These are phyloP conservation scores for Neofusicoccum parvum DNA, from an alignment of 2,329 filamentous ascomycete species.

Conservation along the genomic window DNA sequence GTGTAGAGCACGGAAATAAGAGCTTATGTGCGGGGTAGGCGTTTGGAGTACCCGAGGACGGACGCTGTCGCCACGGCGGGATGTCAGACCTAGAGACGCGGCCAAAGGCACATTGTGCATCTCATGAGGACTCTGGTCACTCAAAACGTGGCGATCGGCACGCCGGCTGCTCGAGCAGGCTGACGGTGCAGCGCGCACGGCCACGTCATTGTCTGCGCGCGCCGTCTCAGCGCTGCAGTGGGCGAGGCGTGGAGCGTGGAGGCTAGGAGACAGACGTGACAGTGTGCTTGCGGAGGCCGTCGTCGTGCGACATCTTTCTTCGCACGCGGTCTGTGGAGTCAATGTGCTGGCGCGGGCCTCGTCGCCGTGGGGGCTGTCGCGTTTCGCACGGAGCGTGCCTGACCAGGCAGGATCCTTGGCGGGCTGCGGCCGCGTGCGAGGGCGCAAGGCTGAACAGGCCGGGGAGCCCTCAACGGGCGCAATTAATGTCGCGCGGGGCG, in stretches of 20 bases:
- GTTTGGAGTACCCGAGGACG: not conserved
- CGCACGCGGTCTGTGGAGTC: no score
- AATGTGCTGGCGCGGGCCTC: not conserved
- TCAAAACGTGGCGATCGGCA: slow-evolving; percentile 15
- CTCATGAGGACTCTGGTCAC: not conserved
- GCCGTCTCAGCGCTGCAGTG: not conserved
- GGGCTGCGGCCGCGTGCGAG: not conserved
- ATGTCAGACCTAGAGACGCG: not conserved
- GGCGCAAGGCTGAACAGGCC: slow-evolving; percentile 5
- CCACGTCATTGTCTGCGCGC: slow-evolving; percentile 4
- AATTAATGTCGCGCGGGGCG: not conserved
- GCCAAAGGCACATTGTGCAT: not conserved
- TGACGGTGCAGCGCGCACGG: slow-evolving; percentile 5
- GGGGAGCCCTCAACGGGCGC: not conserved
- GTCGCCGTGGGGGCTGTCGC: not conserved
- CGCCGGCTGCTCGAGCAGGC: not conserved
- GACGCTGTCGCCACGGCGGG: not conserved
- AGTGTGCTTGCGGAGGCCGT: not conserved
- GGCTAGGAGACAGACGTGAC: not conserved
- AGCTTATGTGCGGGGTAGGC: slow-evolving; percentile 11
- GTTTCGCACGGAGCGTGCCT: not conserved
- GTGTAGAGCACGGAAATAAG: not conserved
- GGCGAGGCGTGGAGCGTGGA: not conserved
- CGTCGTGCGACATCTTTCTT: not conserved
- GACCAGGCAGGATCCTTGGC: not conserved